Base-by-base conservation (phyloP, 129 eudicot genomes). In the Glebionis coronaria region DNA sequence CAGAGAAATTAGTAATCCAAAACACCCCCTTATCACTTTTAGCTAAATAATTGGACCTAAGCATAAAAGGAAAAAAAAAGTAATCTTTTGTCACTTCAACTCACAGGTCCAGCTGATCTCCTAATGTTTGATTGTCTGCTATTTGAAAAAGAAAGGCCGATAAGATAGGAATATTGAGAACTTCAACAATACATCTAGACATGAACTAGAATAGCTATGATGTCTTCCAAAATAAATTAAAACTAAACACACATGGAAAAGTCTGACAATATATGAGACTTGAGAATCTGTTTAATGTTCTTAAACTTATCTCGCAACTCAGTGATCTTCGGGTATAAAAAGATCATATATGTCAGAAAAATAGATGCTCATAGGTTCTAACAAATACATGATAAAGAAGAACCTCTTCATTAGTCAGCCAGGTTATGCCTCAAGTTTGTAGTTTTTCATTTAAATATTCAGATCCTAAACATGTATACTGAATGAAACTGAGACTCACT, bases 251-350 rank as follows among this genome's bases (percentile, higher is more conserved):
- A 93, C 98, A 97, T 88, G 72, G 97, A 94, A 67, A 94, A 94
- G 79, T 94, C 99, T 62, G 99, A 89, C 73, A 83, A 94, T 65
- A 94, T 97, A 47, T 94, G 97, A 52, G 99, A 89, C 87, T 89
- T 94, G 67, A 94, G 86, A 60, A 94, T 82, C 76, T 94, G 99
- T 75, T 87, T 94, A 56, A 94, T 89, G 82, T 88, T 89, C 85
- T 94, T 94, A 76, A 94, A 89, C 75, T 86, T 94, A 52, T 89
- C 99, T 69, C 97, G 84, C 50, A 94, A 90, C 77, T 94, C 99
- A 3, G 90, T 94, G 70, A 94, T 89, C 78, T 94, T 94, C n/a
- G 90, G 97, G 45, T 86, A 61, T 69, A 12, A 19, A 76, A 44
- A 54, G 59, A 21, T 55, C 63, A 49, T 67, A 74, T 21, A 59